A percentile compares a stretch with the other conserved stretches of the same genome.
phyloP scores from a whole-genome alignment of 2,329 filamentous ascomycete genomes.

The Penicillium sclerotigenum region DNA sequence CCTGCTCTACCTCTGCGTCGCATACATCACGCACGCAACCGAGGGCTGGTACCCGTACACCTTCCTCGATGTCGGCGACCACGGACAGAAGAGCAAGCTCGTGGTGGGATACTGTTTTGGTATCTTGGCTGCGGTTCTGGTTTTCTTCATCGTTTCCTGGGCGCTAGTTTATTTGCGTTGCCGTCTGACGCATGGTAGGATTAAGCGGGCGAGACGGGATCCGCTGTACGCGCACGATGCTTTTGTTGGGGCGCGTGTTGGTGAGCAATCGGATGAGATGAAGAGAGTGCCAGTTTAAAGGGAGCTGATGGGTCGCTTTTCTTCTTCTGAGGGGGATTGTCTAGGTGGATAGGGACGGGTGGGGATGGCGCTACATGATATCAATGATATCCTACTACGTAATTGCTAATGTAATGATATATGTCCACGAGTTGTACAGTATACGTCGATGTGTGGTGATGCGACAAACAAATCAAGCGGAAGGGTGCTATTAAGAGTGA shows the following conservation, averaged over 20 bases:
- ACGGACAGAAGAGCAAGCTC: constrained; percentile 47
- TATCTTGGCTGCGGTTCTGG: constrained; percentile 54
- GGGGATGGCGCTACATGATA: neutral
- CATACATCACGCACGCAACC: constrained; percentile 68
- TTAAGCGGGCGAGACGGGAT: constrained; percentile 27
- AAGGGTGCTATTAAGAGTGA: constrained; percentile 15
- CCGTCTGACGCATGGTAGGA: constrained; percentile 41
- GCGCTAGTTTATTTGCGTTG: constrained; percentile 54
- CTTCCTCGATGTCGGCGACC: constrained; percentile 65
- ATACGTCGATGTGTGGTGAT: constrained; percentile 3
- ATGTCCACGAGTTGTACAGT: neutral
- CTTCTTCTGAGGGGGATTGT: neutral
- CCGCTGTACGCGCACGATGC: neutral
- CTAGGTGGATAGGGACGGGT: neutral
- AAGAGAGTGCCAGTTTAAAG: constrained; percentile 4
- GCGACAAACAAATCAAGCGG: neutral
- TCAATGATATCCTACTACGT: neutral
- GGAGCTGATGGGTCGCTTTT: neutral
- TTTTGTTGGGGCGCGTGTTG: neutral
- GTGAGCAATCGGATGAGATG: constrained; percentile 8
- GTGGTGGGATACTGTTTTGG: constrained; percentile 63
- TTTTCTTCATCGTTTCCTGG: constrained; percentile 54
- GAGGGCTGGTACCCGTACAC: constrained; percentile 72
- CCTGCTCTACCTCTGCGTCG: constrained; percentile 67
- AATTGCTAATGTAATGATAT: neutral